Percentiles rank a stretch among this genome's conserved stretches.
phyloP scores from a whole-genome alignment of 768 basidiomycete genomes.

The Leccinum aurantiacum region DNA sequence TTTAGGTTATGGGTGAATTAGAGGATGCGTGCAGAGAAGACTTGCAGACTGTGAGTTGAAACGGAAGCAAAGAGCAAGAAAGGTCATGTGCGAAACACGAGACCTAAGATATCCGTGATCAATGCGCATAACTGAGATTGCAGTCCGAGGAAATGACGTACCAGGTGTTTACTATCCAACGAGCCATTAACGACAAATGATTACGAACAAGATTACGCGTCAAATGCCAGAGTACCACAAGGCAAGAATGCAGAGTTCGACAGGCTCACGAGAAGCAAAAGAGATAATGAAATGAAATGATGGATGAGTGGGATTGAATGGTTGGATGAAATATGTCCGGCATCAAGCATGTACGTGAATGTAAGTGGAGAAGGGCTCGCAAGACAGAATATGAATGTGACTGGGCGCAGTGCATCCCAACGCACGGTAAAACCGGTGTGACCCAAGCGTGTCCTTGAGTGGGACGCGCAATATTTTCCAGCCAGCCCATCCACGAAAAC shows the following conservation, averaged over 20 bases:
- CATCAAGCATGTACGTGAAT: constrained; percentile 10
- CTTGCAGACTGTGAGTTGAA: not conserved
- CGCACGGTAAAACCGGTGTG: not conserved
- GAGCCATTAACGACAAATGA: constrained; percentile 5
- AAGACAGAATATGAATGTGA: not conserved
- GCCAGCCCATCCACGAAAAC: not conserved
- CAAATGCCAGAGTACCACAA: not conserved
- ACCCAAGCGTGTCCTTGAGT: not conserved
- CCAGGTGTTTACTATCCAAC: constrained; percentile 2
- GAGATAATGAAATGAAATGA: not conserved
- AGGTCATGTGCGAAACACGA: not conserved
- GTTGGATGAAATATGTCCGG: not conserved
- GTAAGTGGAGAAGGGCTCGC: not conserved
- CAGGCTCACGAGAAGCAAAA: not conserved
- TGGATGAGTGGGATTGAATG: not conserved
- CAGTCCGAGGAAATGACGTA: constrained; percentile 4
- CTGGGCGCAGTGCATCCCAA: not conserved
- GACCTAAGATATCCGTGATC: constrained; percentile 5
- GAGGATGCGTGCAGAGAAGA: not conserved
- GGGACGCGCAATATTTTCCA: not conserved
- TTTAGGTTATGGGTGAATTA: constrained; percentile 9
- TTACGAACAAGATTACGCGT: constrained; percentile 1
- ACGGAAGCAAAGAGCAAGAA: not conserved
- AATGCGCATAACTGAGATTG: not conserved
- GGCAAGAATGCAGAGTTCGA: not conserved